phyloP scores from a whole-genome alignment of 768 basidiomycete species.

The Lentinula raphanica region DNA sequence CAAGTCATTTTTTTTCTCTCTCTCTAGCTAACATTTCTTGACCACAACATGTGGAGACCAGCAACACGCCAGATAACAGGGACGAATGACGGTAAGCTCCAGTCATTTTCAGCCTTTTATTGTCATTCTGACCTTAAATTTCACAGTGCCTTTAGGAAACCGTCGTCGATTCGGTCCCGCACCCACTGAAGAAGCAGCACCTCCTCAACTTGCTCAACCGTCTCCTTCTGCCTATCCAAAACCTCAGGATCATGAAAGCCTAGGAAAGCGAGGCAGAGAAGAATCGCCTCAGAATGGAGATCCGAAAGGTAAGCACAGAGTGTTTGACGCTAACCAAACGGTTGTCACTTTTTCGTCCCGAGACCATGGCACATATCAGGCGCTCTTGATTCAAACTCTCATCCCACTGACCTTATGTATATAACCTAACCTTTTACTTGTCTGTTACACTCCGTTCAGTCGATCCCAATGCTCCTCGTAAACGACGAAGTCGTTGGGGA shows the following conservation, averaged over 20 bases:
- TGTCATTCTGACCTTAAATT: constrained; percentile 14
- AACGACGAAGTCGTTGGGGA: constrained; percentile 97
- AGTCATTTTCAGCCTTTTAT: constrained; percentile 6
- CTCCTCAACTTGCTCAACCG: constrained; percentile 83
- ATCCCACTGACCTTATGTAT: constrained; percentile 44
- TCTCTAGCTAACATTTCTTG: constrained; percentile 25
- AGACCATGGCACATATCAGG: constrained; percentile 14
- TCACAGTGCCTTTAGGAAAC: constrained; percentile 71
- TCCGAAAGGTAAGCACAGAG: constrained; percentile 66
- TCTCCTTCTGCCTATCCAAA: constrained; percentile 84
- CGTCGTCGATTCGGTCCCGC: constrained; percentile 90
- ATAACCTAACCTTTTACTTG: constrained; percentile 46
- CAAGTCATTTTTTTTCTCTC: constrained; percentile 4
- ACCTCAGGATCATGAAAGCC: constrained; percentile 49
- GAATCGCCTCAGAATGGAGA: constrained; percentile 59
- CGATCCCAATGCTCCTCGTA: constrained; percentile 83
- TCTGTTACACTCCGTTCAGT: constrained; percentile 48
- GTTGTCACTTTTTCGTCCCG: constrained; percentile 13
- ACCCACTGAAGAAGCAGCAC: constrained; percentile 72
- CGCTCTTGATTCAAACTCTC: background rate
- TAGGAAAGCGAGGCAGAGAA: constrained; percentile 59
- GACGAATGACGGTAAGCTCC: constrained; percentile 80
- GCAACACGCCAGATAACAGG: constrained; percentile 87
- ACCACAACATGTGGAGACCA: constrained; percentile 74
- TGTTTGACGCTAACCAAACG: constrained; percentile 31